A percentile compares a stretch with the other conserved stretches of the same genome.
phyloP scores from a whole-genome alignment of 192 early-diverging fungal genomes.

The Funneliformis geosporum region DNA sequence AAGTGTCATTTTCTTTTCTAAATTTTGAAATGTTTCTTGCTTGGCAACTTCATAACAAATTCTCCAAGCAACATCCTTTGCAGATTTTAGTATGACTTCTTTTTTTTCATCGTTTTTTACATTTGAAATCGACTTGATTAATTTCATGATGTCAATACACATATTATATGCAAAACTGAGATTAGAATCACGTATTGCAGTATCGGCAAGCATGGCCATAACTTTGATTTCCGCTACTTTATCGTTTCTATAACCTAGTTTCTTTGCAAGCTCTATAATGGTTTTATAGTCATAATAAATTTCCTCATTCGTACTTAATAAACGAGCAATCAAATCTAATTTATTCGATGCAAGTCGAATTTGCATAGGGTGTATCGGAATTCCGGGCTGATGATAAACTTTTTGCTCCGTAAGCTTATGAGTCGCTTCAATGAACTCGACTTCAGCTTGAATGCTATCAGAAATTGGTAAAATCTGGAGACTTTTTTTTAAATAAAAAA shows the following conservation, averaged over 20 bases:
- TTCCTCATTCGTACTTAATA: constrained; percentile 54
- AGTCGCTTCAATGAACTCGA: constrained; percentile 72
- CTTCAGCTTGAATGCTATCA: constrained; percentile 53
- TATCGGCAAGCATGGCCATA: constrained; percentile 61
- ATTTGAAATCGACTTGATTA: constrained; percentile 36
- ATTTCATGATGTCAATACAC: constrained; percentile 61
- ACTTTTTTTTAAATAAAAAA: constrained; percentile 40
- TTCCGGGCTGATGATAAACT: constrained; percentile 47
- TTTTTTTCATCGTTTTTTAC: not conserved
- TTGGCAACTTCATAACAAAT: constrained; percentile 47
- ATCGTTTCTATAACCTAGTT: constrained; percentile 50
- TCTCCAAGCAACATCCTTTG: constrained; percentile 38
- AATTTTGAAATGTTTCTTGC: constrained; percentile 44
- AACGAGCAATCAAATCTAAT: constrained; percentile 58
- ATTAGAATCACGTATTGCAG: constrained; percentile 60
- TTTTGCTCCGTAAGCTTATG: constrained; percentile 60
- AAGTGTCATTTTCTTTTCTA: constrained; percentile 50
- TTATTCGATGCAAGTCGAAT: constrained; percentile 63
- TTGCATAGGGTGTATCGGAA: constrained; percentile 69
- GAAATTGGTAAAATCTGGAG: constrained; percentile 63
- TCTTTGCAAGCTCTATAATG: constrained; percentile 60
- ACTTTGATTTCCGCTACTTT: constrained; percentile 57
- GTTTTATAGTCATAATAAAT: constrained; percentile 51
- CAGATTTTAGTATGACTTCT: not conserved
- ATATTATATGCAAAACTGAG: constrained; percentile 53